Evolutionary conservation across 108 stramenopile species (phyloP).

Genomic region (Ochromonas danica): DNA sequence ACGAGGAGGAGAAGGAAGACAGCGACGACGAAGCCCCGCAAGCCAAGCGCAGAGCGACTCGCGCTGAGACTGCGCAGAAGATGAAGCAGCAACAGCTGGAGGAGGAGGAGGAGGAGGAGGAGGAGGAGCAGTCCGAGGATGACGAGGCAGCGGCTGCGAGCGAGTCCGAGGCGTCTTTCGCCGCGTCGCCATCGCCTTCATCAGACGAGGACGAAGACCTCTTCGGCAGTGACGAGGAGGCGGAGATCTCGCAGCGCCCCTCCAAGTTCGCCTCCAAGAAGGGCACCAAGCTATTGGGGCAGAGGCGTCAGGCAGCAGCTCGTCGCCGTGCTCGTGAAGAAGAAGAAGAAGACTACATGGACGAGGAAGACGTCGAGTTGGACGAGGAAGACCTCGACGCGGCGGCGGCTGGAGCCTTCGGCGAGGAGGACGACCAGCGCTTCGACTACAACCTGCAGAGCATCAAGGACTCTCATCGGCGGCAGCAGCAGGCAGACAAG

Average conservation of each 20-base stretch:
- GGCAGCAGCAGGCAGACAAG: no score
- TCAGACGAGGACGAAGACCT: background rate
- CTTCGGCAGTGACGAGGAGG: conserved; percentile 24
- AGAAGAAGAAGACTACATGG: background rate
- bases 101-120: conserved; percentile 11
- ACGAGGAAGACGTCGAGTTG: background rate
- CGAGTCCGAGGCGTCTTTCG: no score
- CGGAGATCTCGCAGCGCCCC: background rate
- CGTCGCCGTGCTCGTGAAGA: background rate
- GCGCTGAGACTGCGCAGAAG: background rate
- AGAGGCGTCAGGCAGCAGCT: no score
- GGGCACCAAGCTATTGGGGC: no score
- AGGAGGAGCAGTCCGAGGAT: background rate
- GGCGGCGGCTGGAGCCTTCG: no score
- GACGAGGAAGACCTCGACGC: background rate
- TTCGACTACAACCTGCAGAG: no score
- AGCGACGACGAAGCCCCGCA: background rate
- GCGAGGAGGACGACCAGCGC: no score
- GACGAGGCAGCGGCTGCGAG: background rate
- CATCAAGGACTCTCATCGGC: no score
- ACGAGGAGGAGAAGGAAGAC: background rate
- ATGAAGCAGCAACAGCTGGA: background rate
- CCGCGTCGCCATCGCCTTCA: no score
- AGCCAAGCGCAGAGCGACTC: background rate
- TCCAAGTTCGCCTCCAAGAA: no score